These are phyloP conservation scores for Talaromyces adpressus DNA, from an alignment of 495 filamentous ascomycete species.

Conservation along the genomic window DNA sequence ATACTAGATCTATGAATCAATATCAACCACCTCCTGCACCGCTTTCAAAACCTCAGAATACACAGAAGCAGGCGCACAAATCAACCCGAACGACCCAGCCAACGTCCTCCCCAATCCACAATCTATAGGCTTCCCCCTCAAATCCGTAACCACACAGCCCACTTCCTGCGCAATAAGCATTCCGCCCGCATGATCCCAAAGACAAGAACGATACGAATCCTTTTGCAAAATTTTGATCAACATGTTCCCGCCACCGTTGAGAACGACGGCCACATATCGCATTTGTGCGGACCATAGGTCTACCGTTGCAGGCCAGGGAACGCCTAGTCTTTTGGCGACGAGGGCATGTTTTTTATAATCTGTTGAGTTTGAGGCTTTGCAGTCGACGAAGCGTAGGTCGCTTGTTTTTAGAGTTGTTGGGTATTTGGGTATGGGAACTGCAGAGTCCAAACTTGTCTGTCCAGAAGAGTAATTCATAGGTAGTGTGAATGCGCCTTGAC, in stretches of 20 bases:
- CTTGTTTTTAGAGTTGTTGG: constrained; percentile 15
- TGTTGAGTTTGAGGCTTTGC: constrained; percentile 30
- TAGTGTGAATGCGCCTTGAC: constrained; percentile 47
- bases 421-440: constrained; percentile 47
- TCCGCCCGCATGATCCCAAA: constrained; percentile 68
- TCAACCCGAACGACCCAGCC: constrained; percentile 34
- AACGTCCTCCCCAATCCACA: constrained; percentile 34
- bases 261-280: constrained; percentile 54
- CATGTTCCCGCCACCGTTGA: constrained; percentile 48
- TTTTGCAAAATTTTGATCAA: constrained; percentile 56
- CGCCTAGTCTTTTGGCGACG: constrained; percentile 39
- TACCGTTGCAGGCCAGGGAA: constrained; percentile 41
- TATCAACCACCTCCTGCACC: constrained; percentile 17
- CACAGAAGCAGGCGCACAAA: constrained; percentile 34
- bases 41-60: constrained; percentile 31
- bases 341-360: constrained; percentile 35
- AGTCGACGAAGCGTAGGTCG: constrained; percentile 44
- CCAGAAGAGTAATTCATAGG: constrained; percentile 34
- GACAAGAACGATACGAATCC: constrained; percentile 45
- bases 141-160: constrained; percentile 56
- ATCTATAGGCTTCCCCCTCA: constrained; percentile 40
- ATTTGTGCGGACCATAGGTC: constrained; percentile 59
- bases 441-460: constrained; percentile 8
- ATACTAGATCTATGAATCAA: background rate
- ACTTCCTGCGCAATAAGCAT: constrained; percentile 61